A percentile compares a stretch with the other conserved stretches of the same genome.
These are phyloP conservation scores for Pestalotiopsis sp. DNA, from an alignment of 2,329 filamentous ascomycete species.

Conservation along the genomic window DNA sequence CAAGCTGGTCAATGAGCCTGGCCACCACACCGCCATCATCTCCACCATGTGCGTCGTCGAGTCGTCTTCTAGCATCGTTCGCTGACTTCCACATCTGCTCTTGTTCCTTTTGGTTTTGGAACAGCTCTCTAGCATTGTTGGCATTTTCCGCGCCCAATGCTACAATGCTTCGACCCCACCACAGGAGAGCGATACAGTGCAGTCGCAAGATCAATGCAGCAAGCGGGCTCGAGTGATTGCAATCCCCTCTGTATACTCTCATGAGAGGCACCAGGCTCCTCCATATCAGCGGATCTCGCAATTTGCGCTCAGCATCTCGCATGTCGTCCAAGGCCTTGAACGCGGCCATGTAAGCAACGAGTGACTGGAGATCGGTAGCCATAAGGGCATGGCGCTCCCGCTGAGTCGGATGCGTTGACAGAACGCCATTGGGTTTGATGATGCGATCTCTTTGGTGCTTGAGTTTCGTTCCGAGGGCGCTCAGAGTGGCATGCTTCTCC, in stretches of 20 bases:
- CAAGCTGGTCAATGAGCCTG: conserved; percentile 31
- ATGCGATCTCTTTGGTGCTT: conserved; percentile 57
- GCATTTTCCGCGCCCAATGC: conserved; percentile 19
- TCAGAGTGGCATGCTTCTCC: conserved; percentile 38
- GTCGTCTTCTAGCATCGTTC: conserved; percentile 22
- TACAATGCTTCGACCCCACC: conserved; percentile 25
- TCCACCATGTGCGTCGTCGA: conserved; percentile 25
- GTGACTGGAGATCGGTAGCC: conserved; percentile 29
- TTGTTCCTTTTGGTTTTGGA: conserved; percentile 25
- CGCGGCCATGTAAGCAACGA: conserved; percentile 47
- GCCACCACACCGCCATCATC: conserved; percentile 28
- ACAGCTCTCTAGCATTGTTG: conserved; percentile 20
- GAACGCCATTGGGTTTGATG: conserved; percentile 23
- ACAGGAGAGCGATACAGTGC: conserved; percentile 27
- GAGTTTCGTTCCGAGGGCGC: conserved; percentile 45
- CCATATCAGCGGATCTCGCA: conserved; percentile 35
- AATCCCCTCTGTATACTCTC: conserved; percentile 24
- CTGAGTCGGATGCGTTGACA: conserved; percentile 15
- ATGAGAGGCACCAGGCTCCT: conserved; percentile 26
- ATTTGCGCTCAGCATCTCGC: conserved; percentile 43
- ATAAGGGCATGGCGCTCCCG: conserved; percentile 27
- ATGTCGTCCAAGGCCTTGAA: conserved; percentile 51
- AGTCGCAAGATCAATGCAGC: conserved; percentile 28
- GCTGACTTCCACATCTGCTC: conserved; percentile 28
- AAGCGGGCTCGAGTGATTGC: conserved; percentile 19